These are phyloP conservation scores for Cairneyella variabilis DNA, from an alignment of 495 filamentous ascomycete species.

Conservation along the genomic window DNA sequence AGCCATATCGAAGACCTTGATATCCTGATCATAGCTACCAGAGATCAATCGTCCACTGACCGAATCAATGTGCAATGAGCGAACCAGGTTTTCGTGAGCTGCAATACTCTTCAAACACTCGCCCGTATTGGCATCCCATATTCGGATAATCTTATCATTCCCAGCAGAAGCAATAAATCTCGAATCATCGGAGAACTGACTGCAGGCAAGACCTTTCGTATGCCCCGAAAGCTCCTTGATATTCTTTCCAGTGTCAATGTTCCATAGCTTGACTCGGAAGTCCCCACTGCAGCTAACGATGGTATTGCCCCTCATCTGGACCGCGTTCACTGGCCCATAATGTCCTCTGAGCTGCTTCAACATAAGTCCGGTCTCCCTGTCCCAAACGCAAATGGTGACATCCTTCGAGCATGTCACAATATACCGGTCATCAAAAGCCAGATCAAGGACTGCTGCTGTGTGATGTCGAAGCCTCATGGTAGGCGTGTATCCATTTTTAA, in stretches of 20 bases:
- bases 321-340: constrained; percentile 87
- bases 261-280: constrained; percentile 90
- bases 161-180: constrained; percentile 86
- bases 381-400: constrained; percentile 87
- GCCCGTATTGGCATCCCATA: constrained; percentile 89
- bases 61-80: constrained; percentile 83
- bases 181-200: constrained; percentile 90
- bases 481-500: constrained; percentile 71
- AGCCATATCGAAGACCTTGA: constrained; percentile 86
- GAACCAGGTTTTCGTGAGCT: constrained; percentile 78
- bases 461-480: constrained; percentile 72
- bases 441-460: constrained; percentile 83
- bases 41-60: constrained; percentile 78
- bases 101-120: constrained; percentile 71
- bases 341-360: constrained; percentile 78
- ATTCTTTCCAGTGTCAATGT: constrained; percentile 76
- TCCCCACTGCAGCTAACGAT: constrained; percentile 92
- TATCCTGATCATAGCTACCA: constrained; percentile 88
- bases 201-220: constrained; percentile 87
- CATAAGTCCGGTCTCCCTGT: constrained; percentile 68
- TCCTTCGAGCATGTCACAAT: constrained; percentile 98
- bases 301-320: constrained; percentile 87
- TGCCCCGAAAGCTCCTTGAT: constrained; percentile 85
- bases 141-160: constrained; percentile 88
- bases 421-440: constrained; percentile 84